phyloP scores from a whole-genome alignment of 371 early-diverging fungal species.

The Conidiobolus coronatus region DNA sequence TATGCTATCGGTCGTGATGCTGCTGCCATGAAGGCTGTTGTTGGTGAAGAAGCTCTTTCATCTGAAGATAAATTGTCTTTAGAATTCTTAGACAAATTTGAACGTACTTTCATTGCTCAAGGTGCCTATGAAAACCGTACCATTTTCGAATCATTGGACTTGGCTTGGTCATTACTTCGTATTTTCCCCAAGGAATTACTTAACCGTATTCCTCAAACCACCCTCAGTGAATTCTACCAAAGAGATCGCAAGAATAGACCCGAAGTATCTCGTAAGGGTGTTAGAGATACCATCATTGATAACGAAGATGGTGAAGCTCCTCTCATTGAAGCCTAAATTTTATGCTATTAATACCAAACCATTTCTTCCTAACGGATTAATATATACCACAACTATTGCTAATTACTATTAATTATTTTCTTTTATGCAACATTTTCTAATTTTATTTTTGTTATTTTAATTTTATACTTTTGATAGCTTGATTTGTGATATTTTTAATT shows the following conservation, averaged over 20 bases:
- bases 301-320: background rate
- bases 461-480: no score
- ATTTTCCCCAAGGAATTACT: conserved; percentile 99
- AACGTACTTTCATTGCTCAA: conserved; percentile 95
- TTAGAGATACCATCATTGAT: conserved; percentile 1
- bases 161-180: conserved; percentile 97
- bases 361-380: background rate
- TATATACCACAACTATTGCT: background rate
- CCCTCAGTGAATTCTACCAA: conserved; percentile 88
- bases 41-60: conserved; percentile 98
- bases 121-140: conserved; percentile 89
- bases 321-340: background rate
- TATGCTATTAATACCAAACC: background rate
- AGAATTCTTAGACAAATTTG: conserved; percentile 99
- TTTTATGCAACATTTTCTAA: no score
- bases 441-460: no score
- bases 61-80: conserved; percentile 96
- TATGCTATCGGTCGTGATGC: conserved; percentile 99
- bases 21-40: conserved; percentile 99
- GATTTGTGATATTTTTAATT: no score
- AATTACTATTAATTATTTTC: no score
- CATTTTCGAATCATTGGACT: conserved; percentile 92
- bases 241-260: conserved; percentile 30
- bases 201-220: conserved; percentile 96
- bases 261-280: conserved; percentile 2